Evolutionary conservation across 2,329 filamentous ascomycete species (phyloP), one percentile per base, ranked within the genome.

Genomic region (Diaporthe longicolla): DNA sequence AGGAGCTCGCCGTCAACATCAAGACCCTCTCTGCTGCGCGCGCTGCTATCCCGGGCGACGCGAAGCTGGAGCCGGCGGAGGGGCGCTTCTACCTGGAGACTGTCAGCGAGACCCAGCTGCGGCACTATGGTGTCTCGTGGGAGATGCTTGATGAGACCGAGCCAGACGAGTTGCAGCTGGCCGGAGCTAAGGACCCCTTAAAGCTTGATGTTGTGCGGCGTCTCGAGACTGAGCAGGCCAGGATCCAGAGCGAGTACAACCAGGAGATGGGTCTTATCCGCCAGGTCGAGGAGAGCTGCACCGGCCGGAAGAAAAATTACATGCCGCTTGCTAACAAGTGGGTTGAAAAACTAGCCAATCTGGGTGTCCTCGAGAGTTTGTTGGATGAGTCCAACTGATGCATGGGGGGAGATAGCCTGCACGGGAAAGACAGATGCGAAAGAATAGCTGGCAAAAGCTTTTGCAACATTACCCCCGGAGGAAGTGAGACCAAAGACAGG

Each of bases 251-350:
- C 59, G 82, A 85, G 72, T 89, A 90, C 72, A 81, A 85, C 21
- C 83, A 84, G n/a, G 90, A 92, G 78, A 77, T 85, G 45, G 80
- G 82, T 8, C 77, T 78, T 19, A 82, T 87, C 52, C 83, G 83
- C 1, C 85, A 87, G 17, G 89, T 90, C 73, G 84, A 88, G 29
- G 82, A 85, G 59, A 87, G 88, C 61, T 89, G 91, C 4, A 83
- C 84, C 29, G 87, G 87, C 37, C 85, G 91, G 3, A 88, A 89
- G 78, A 88, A 90, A 78, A 93, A 97, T 79, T 94, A 93, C 79
- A 91, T 90, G 0, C 90, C 91, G 0, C 89, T 91, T 0, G 87
- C 96, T 29, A 90, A 93, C 77, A 85, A 83, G 50, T 96, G 94
- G 91, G 82, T 95, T 58, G 88, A 88, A 76, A 89, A 89, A 75